Conservation (phyloP, 129 eudicot genomes). For the Rutidosis leptorrhynchoides region DNA sequence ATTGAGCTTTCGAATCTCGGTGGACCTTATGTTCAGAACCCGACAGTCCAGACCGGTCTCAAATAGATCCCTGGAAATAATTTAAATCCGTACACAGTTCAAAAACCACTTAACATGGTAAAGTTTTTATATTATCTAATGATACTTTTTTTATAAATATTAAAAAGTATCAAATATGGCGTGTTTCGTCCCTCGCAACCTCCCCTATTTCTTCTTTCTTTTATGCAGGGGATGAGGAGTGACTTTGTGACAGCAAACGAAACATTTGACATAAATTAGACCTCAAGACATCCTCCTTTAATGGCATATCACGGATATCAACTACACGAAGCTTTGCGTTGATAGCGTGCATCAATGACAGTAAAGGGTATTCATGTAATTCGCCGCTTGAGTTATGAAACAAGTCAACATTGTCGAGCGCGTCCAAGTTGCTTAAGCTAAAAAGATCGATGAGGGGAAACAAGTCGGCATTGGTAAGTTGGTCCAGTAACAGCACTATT, state of each 20-base stretch:
- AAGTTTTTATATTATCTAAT: not conserved
- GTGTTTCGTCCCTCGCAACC: conserved; percentile 3
- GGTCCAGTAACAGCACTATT: conserved; percentile 36
- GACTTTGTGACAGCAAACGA: conserved; percentile 7
- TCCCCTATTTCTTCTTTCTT: conserved; percentile 5
- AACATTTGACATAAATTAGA: conserved; percentile 18
- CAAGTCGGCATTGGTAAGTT: conserved; percentile 44
- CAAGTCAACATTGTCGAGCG: conserved; percentile 40
- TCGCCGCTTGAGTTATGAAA: conserved; percentile 34
- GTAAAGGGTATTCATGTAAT: conserved; percentile 32
- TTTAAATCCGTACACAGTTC: conserved; percentile 25
- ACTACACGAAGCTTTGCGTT: conserved; percentile 45
- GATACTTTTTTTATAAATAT: not conserved
- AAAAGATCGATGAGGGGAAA: conserved; percentile 47
- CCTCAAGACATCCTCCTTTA: conserved; percentile 50
- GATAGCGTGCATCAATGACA: conserved; percentile 45
- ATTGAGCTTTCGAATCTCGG: conserved; percentile 44
- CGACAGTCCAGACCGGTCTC: conserved; percentile 49
- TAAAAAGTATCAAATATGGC: not conserved
- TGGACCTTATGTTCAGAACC: conserved; percentile 43
- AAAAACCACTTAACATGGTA: conserved; percentile 29
- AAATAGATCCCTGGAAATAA: conserved; percentile 45
- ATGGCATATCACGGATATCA: conserved; percentile 43
- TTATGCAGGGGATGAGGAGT: conserved; percentile 8
- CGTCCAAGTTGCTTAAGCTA: conserved; percentile 23